phyloP scores from a whole-genome alignment of 2,329 filamentous ascomycete genomes.

The Xylariales sp. region DNA sequence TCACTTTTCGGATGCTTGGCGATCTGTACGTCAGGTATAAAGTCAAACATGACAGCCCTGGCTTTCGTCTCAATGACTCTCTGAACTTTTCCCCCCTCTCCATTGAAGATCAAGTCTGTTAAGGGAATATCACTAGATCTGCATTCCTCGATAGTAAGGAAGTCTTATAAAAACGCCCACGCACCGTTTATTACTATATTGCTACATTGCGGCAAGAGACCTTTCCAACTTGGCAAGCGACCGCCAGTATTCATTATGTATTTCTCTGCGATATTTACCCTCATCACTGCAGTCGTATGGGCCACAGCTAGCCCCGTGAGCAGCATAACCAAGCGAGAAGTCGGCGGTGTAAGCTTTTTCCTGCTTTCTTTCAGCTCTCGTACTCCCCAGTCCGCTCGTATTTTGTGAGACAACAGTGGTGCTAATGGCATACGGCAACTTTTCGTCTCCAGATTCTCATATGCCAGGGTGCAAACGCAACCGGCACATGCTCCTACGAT shows the following conservation, averaged over 20 bases:
- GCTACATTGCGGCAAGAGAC: no score
- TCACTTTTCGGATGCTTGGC: no score
- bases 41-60: no score
- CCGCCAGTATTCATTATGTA: conserved; percentile 19
- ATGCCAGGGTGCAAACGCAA: conserved; percentile 46
- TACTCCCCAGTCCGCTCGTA: conserved; percentile 2
- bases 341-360: conserved; percentile 40
- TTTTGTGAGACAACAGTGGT: background rate
- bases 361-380: background rate
- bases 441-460: conserved; percentile 36
- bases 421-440: background rate
- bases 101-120: no score
- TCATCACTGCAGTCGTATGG: conserved; percentile 16
- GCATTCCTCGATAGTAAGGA: no score
- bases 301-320: conserved; percentile 17
- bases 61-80: no score
- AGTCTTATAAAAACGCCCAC: no score
- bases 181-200: no score
- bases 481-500: conserved; percentile 39
- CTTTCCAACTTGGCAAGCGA: no score
- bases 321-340: conserved; percentile 33
- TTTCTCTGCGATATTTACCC: conserved; percentile 15
- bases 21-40: no score
- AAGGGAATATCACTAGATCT: no score
- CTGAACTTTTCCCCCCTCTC: no score